Base-by-base conservation (phyloP, 1,139 yeast genomes). In the Debaryomyces robertsiae region DNA sequence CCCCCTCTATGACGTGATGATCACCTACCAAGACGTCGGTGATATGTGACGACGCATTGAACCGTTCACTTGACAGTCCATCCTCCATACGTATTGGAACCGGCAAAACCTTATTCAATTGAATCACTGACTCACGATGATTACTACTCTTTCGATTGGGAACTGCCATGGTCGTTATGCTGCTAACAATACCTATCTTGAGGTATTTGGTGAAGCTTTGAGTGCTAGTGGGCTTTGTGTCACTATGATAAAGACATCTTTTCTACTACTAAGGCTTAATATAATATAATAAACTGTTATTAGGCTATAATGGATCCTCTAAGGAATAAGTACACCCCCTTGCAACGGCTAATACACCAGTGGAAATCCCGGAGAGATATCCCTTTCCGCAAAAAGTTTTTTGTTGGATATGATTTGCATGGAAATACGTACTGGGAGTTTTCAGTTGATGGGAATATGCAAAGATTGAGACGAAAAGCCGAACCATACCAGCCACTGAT, bases 391-490 rank as follows among this genome's bases (percentile, higher is more conserved):
- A 68, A 66, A 45, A 67, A 64, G 54, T 80, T 75, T 52, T 79
- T 80, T 47, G 63, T 78, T n/a, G 81, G 95, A 7, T 86, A 85
- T 56, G 95, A 87, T 55, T 68, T 87, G 14, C 81, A 81, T 36
- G 95, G 94, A 3, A 87, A 87, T 58, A 82, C 93, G 3, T 87
- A 82, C 61, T 87, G 95, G 95, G 95, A 87, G 58, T 82, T 84
- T 61, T 72, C 75, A 36, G 54, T 68, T 9, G 82, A 78, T 46
- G 81, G 76, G 4, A 68, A 66, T 49, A 51, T 61, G 63, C 70
- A 62, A 33, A 54, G 77, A 42, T 65, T 78, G 38, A 60, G 84
- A 40, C 53, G 84, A 32, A 75, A 77, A 46, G 61, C 75, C 49
- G 76, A 75, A 44, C 84, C 83, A 1, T 61, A 57, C 42, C 55